Evolutionary conservation across 208 protist genomes (phyloP), one percentile per base, ranked within the genome.

Genomic region (Herpetomonas samuelpessoai): DNA sequence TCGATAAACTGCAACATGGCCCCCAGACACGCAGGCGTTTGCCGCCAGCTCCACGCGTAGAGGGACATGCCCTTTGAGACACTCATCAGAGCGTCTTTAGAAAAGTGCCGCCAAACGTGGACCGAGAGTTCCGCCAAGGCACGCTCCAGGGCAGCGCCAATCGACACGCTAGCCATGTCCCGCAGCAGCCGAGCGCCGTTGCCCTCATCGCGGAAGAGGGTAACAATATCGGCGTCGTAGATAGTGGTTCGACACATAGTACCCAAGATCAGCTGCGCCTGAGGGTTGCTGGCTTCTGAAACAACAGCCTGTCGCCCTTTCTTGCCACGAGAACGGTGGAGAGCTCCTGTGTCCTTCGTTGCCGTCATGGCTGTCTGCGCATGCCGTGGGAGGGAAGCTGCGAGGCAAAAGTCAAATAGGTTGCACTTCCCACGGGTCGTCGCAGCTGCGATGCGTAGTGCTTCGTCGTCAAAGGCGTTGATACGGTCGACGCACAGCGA

Each of bases 101-200:
- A 65, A 30, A 82, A 82, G 38, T 71, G 55, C 12, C 39, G 22
- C 76, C 76, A 82, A 24, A 68, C 64, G 30, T 78, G 47, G 19
- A 38, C 10, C 22, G 76, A 73, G 1, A 68, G 66, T 12, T 7
- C 31, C 54, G 22, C 25, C 51, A 62, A 65, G 4, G 24, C 19
- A 26, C 9, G 12, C 18, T 51, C 10, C 18, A 51, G 7, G 24
- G 24, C 46, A 27, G 46, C 18, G 18, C 46, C 46, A n/a, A 26
- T n/a, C 10, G 7, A 19, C 18, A 52, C 6, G 1, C 50, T 52
- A 44, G 49, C 48, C 14, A 78, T 63, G 39, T 63, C 14, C 3
- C 26, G n/a, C 10, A 74, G 53, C 3, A 47, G 26, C 16, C 45
- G 24, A 2, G 54, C 55, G 24, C n/a, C 22, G 19, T n/a, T 45